Base-by-base conservation (phyloP, 805 yeast genomes). In the Saturnispora ahearnii region DNA sequence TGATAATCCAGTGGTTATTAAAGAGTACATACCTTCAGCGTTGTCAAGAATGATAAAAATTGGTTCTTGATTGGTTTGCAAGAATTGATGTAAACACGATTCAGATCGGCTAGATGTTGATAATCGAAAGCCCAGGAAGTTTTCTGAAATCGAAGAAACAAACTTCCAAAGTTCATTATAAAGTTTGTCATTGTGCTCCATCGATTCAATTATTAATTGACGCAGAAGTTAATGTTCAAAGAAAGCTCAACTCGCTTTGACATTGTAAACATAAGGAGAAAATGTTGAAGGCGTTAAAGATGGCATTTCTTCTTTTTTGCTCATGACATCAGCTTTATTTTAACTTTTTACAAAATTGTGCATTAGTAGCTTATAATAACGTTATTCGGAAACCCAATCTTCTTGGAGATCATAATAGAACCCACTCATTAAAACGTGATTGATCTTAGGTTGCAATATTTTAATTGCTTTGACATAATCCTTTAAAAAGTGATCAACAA, bases 401-500 rank as follows among this genome's bases (percentile, higher is more conserved):
- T 24, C 10, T 24, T 24, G 15, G 5, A 38, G n/a, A 38, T 32
- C 26, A 41, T 41, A 47, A 26, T 30, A 33, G 41, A 41, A 24
- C 13, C 50, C 50, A 30, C 50, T 47, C 29, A 47, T 24, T 18
- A 47, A 12, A 13, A 47, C 41, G 28, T 34, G 22, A 21, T 42
- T 32, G 13, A 47, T 15, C 21, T 28, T 41, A 9, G 21, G 28
- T 42, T 47, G 50, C n/a, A 47, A 40, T 11, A 12, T 9, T 29
- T 47, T 41, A 11, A 47, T 47, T 22, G 33, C 50, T 10, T 10
- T 10, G 50, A 73, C 71, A 56, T 74, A 73, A 0, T 66, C 71
- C 45, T 61, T 59, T 55, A 74, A 64, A 55, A 78, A 78, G 56
- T 78, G 83, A 0, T 76, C 63, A 2, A 73, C 60, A 37, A 73